These are phyloP conservation scores for Talaromyces sp. DNA, from an alignment of 2,329 filamentous ascomycete species.

Conservation along the genomic window DNA sequence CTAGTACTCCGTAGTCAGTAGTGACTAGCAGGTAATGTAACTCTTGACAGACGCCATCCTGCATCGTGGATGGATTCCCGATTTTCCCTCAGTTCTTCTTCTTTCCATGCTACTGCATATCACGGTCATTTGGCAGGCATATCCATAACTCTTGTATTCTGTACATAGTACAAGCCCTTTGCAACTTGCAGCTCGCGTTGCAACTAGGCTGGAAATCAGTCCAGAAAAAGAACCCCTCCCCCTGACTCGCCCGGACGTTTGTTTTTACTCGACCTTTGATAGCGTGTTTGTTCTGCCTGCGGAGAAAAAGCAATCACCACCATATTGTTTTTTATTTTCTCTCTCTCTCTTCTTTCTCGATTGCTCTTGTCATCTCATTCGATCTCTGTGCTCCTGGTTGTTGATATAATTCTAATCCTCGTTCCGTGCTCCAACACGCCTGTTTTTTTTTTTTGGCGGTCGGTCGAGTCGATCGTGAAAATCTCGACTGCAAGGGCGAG, in stretches of 20 bases:
- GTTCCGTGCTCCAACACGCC: background rate
- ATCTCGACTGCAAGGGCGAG: constrained; percentile 8
- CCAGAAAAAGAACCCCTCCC: background rate
- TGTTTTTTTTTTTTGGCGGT: background rate
- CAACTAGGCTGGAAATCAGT: background rate
- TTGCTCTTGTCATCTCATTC: background rate
- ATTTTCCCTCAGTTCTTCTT: background rate
- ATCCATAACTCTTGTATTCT: background rate
- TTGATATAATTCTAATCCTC: background rate
- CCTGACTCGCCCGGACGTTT: constrained; percentile 4
- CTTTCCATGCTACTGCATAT: background rate
- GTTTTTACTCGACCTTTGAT: constrained; percentile 1
- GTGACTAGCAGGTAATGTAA: background rate
- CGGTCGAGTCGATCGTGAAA: constrained; percentile 1
- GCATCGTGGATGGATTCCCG: background rate
- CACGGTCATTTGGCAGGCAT: background rate
- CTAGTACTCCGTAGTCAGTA: background rate
- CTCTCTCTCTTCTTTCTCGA: background rate
- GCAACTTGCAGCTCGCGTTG: background rate
- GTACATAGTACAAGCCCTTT: background rate
- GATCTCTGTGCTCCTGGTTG: background rate
- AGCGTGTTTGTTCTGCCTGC: background rate
- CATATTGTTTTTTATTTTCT: background rate
- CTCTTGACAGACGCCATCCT: constrained; percentile 6
- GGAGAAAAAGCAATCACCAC: background rate